These are phyloP conservation scores for Spergularia bocconei DNA, from an alignment of 148 eudicot genomes.

Conservation along the genomic window DNA sequence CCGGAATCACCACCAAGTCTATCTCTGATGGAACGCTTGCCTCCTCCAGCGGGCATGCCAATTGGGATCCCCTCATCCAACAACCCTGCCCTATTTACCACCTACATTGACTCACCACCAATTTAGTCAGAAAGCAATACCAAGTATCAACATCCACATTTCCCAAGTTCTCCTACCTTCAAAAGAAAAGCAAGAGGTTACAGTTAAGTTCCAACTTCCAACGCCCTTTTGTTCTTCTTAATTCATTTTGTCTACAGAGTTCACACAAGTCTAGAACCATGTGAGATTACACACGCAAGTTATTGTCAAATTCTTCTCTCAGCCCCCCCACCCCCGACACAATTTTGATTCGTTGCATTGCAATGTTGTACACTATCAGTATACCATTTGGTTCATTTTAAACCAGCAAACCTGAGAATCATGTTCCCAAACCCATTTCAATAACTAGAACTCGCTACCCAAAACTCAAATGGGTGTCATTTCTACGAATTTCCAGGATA, in stretches of 20 bases:
- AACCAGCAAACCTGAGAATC: not conserved
- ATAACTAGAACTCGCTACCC: too few species aligned
- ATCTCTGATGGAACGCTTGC: slow-evolving; percentile 64
- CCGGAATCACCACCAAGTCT: slow-evolving; percentile 40
- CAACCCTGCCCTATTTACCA: slow-evolving; percentile 61
- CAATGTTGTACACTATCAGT: not conserved
- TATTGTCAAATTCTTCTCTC: not conserved
- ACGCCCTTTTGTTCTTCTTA: not conserved
- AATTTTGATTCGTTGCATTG: not conserved
- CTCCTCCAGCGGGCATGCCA: slow-evolving; percentile 38
- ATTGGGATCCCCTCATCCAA: slow-evolving; percentile 34
- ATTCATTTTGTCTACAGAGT: not conserved
- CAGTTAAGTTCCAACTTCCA: not conserved
- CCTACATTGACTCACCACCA: slow-evolving; percentile 37
- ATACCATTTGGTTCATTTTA: not conserved
- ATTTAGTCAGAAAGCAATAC: slow-evolving; percentile 14
- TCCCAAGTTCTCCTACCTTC: not conserved
- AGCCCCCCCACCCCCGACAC: not conserved
- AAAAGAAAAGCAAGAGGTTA: not conserved
- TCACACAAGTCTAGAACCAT: not conserved
- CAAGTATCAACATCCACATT: not conserved
- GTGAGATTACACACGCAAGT: not conserved
- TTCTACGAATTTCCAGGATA: too few species aligned
- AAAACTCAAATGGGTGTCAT: too few species aligned
- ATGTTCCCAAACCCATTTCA: not conserved